Evolutionary conservation across 257 asterid species (phyloP).

Genomic region (Scutellaria galericulata): DNA sequence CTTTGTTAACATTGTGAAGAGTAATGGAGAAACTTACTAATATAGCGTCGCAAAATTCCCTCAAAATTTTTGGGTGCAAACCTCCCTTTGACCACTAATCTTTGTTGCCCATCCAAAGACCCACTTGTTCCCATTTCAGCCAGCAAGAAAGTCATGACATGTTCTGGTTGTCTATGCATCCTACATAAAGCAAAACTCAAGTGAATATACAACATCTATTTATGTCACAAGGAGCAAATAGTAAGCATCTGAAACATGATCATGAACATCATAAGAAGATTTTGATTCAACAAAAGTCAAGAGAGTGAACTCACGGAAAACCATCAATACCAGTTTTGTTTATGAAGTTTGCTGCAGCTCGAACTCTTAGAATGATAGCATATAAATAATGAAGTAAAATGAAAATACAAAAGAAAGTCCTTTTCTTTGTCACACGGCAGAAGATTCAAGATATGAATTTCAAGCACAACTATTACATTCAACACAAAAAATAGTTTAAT

Average conservation of each 20-base stretch:
- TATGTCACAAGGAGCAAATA: neutral
- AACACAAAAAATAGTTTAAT: neutral
- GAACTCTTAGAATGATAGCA: neutral
- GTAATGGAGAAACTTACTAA: slow-evolving; percentile 58
- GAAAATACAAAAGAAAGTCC: neutral
- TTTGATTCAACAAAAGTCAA: neutral
- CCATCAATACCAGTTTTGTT: too few species aligned
- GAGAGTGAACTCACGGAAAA: neutral
- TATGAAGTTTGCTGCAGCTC: neutral
- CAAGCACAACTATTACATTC: neutral
- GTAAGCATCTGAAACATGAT: neutral
- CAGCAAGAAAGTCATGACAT: slow-evolving; percentile 89
- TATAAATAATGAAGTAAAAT: neutral
- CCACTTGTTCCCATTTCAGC: slow-evolving; percentile 99
- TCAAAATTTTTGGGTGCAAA: slow-evolving; percentile 97
- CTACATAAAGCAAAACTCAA: slow-evolving; percentile 40
- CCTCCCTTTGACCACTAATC: slow-evolving; percentile 90
- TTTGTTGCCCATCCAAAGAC: slow-evolving; percentile 94
- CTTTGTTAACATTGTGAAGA: too few species aligned
- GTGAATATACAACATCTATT: neutral
- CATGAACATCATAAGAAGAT: neutral
- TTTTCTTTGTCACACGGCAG: neutral
- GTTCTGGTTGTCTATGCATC: slow-evolving; percentile 98
- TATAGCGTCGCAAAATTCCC: slow-evolving; percentile 86
- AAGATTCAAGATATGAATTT: neutral